Evolutionary conservation across 176 grass and related monocot genomes (phyloP).

Genomic region (Triticum dicoccoides): DNA sequence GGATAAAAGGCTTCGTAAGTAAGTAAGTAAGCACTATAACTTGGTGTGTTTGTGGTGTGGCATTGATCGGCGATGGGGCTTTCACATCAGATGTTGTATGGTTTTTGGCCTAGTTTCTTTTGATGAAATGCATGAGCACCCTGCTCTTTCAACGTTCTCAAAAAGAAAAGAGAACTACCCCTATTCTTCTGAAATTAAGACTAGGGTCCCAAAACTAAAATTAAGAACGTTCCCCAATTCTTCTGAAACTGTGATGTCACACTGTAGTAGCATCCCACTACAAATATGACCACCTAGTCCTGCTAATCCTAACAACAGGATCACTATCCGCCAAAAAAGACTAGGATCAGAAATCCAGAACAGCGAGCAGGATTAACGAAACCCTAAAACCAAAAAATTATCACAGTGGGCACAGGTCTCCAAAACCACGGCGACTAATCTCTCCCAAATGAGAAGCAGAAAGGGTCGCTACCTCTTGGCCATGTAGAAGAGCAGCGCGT

Average conservation of each 20-base stretch:
- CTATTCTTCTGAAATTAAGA: background rate
- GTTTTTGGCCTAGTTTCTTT: background rate
- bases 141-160: background rate
- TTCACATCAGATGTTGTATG: background rate
- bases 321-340: background rate
- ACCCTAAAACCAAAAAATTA: background rate
- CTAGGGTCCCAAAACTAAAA: background rate
- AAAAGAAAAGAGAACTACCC: background rate
- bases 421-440: background rate
- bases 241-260: background rate
- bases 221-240: background rate
- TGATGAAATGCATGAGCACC: background rate
- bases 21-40: background rate
- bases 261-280: background rate
- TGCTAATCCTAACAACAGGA: background rate
- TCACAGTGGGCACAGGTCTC: background rate
- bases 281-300: background rate
- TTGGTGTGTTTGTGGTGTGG: background rate
- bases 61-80: background rate
- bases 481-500: constrained; percentile 11
- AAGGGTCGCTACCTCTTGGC: background rate
- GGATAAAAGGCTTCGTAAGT: too few species aligned
- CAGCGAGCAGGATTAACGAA: background rate
- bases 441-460: background rate
- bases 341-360: background rate